These are phyloP conservation scores for Endogone sp. DNA, from an alignment of 192 early-diverging fungal species.

Conservation along the genomic window DNA sequence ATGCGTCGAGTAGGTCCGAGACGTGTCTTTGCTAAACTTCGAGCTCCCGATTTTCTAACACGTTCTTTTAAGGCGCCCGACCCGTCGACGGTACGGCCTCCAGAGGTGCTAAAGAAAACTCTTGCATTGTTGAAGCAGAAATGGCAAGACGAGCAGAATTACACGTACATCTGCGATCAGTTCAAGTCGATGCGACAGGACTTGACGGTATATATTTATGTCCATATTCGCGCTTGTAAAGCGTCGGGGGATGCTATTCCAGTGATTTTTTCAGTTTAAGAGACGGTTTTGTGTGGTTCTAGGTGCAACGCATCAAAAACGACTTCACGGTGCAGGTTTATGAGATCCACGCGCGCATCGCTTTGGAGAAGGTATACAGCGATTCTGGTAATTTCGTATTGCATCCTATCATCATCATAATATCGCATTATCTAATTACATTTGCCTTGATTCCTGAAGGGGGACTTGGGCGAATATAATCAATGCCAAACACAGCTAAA, in stretches of 20 bases:
- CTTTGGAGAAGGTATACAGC: constrained; percentile 76
- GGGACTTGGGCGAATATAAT: constrained; percentile 97
- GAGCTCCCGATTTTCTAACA: not conserved
- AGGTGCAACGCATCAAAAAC: constrained; percentile 88
- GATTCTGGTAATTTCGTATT: not conserved
- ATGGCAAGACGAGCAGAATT: constrained; percentile 85
- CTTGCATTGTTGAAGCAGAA: constrained; percentile 71
- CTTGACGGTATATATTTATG: constrained; percentile 68
- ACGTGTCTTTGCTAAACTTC: not conserved
- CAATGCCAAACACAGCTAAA: constrained; percentile 96
- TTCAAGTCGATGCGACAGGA: constrained; percentile 96
- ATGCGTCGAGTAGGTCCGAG: not conserved
- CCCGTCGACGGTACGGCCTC: constrained; percentile 89
- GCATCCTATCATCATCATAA: too few relatives aligned
- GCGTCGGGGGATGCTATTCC: not conserved
- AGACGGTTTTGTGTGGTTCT: not conserved
- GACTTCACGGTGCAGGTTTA: constrained; percentile 94
- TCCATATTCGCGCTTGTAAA: too few relatives aligned
- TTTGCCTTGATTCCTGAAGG: constrained; percentile 27
- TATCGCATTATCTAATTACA: not conserved
- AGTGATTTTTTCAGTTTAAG: not conserved
- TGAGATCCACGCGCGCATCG: constrained; percentile 93
- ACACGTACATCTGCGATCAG: constrained; percentile 96
- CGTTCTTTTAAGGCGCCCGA: constrained; percentile 67
- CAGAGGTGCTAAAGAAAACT: constrained; percentile 70